Conservation (phyloP, 352 stramenopile genomes). For the Globisporangium cystogenes region DNA sequence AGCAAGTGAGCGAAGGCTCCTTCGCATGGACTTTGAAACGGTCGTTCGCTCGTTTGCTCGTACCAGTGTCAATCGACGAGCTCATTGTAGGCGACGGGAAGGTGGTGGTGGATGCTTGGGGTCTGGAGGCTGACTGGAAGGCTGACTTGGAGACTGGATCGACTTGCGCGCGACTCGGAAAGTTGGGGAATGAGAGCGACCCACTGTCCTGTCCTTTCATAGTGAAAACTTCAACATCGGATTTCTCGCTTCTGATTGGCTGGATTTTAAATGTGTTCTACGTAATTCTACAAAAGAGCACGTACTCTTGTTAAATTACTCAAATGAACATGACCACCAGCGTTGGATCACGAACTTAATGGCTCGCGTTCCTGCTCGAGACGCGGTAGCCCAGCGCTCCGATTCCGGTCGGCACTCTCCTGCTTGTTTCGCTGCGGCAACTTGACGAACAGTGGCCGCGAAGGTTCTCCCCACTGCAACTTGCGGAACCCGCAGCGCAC, state of each 20-base stretch:
- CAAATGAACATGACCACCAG: too few species aligned
- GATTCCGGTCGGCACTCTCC: background rate
- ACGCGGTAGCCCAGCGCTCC: background rate
- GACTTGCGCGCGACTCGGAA: constrained; percentile 9
- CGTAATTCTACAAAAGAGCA: too few species aligned
- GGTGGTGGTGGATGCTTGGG: too few species aligned
- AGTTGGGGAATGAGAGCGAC: constrained; percentile 16
- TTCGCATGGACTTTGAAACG: too few species aligned
- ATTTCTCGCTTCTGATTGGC: background rate
- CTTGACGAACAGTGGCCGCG: constrained; percentile 18
- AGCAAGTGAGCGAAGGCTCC: background rate
- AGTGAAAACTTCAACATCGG: constrained; percentile 1
- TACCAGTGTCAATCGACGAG: constrained; percentile 35
- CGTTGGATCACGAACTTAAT: too few species aligned
- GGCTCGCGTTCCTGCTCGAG: background rate
- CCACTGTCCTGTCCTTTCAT: too few species aligned
- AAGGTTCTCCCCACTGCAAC: constrained; percentile 17
- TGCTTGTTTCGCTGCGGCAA: background rate
- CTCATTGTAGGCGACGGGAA: constrained; percentile 11
- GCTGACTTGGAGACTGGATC: background rate
- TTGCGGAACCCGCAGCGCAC: constrained; percentile 20
- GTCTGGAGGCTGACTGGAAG: background rate
- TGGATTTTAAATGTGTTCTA: too few species aligned
- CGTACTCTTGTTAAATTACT: too few species aligned
- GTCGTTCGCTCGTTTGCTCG: too few species aligned